phyloP scores from a whole-genome alignment of 78 protist genomes.

The Planoprotostelium fungivorum region DNA sequence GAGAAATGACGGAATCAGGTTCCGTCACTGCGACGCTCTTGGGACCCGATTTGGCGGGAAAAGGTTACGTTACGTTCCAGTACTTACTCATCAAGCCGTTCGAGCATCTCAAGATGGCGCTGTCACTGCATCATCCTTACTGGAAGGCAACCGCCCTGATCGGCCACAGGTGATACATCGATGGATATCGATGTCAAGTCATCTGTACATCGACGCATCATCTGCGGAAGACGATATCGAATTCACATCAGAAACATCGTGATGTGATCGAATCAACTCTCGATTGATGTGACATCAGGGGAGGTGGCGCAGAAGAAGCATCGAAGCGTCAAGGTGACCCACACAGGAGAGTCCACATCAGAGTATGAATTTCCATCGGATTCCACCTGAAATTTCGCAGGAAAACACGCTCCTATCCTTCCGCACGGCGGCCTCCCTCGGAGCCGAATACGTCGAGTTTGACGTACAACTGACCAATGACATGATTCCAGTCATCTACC shows the following conservation, averaged over 20 bases:
- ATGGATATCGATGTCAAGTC: too few relatives aligned
- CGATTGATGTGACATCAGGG: too few relatives aligned
- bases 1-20: background rate
- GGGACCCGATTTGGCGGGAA: background rate
- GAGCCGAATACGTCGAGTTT: constrained; percentile 67
- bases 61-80: background rate
- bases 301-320: background rate
- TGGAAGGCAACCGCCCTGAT: background rate
- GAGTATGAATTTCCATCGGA: background rate
- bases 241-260: too few relatives aligned
- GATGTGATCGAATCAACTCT: too few relatives aligned
- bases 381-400: background rate
- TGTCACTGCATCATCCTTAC: background rate
- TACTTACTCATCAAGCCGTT: background rate
- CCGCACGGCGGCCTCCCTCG: constrained; percentile 61
- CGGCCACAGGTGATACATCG: too few relatives aligned
- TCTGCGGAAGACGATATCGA: too few relatives aligned
- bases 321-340: background rate
- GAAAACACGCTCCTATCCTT: constrained; percentile 76
- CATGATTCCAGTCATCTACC: constrained; percentile 59
- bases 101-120: background rate
- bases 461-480: constrained; percentile 74
- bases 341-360: background rate
- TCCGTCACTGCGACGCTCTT: background rate
- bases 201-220: too few relatives aligned